Evolutionary conservation across 108 stramenopile genomes (phyloP).

Genomic region (Cafeteria roenbergensis): DNA sequence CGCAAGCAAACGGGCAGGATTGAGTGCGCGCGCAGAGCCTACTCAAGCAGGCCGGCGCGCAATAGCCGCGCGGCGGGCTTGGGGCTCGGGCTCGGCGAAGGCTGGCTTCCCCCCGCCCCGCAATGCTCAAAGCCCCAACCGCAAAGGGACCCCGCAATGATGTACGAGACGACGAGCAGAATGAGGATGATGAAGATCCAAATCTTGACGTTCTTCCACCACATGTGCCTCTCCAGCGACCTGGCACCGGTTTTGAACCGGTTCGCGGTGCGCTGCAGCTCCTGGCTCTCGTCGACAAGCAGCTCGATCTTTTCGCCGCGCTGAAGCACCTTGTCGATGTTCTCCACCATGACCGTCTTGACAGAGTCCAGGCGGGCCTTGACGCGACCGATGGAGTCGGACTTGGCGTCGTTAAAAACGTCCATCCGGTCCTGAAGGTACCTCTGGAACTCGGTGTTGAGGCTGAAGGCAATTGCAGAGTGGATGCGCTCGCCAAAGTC

Average conservation of each 20-base stretch:
- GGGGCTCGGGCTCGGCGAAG: too few relatives aligned
- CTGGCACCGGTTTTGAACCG: slow-evolving; percentile 68
- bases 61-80: too few relatives aligned
- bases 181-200: slow-evolving; percentile 37
- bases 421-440: slow-evolving; percentile 64
- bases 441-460: slow-evolving; percentile 72
- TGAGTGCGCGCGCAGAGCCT: too few relatives aligned
- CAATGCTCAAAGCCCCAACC: slow-evolving; percentile 5
- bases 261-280: slow-evolving; percentile 73
- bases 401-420: slow-evolving; percentile 28
- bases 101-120: too few relatives aligned
- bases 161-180: slow-evolving; percentile 42
- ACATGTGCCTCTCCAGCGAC: slow-evolving; percentile 60
- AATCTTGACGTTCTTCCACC: slow-evolving; percentile 65
- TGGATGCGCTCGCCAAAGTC: slow-evolving; percentile 67
- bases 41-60: too few relatives aligned
- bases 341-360: slow-evolving; percentile 83
- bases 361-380: slow-evolving; percentile 83
- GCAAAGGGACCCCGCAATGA: slow-evolving; percentile 13
- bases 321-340: slow-evolving; percentile 83
- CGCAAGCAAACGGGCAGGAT: too few relatives aligned
- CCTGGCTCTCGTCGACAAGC: slow-evolving; percentile 89
- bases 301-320: slow-evolving; percentile 95
- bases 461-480: slow-evolving; percentile 74
- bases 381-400: slow-evolving; percentile 59